A percentile compares a stretch with the other conserved stretches of the same genome.
These are phyloP conservation scores for Fulvia fulva DNA, from an alignment of 2,329 filamentous ascomycete species.

Conservation along the genomic window DNA sequence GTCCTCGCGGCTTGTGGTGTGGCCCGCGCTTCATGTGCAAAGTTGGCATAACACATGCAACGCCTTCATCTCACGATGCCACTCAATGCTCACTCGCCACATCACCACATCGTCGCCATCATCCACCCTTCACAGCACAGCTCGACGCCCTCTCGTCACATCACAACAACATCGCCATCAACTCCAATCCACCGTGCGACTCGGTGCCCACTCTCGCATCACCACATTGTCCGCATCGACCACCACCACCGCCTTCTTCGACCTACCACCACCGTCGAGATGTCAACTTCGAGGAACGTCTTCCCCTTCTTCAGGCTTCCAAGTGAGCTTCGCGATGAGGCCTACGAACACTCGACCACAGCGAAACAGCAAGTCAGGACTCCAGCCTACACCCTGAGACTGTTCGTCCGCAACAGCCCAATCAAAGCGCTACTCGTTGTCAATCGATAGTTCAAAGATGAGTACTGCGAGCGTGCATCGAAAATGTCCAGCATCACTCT, in stretches of 20 bases:
- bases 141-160: too few relatives aligned
- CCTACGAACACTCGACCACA: background rate
- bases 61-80: too few relatives aligned
- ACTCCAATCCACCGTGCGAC: too few relatives aligned
- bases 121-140: too few relatives aligned
- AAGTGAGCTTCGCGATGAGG: background rate
- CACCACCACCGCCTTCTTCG: background rate
- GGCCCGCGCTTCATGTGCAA: too few relatives aligned
- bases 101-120: too few relatives aligned
- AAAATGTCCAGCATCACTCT: background rate
- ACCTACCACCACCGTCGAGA: background rate
- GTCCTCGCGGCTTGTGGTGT: too few relatives aligned
- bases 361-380: background rate
- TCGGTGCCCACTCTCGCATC: too few relatives aligned
- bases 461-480: background rate
- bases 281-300: background rate
- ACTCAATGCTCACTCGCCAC: too few relatives aligned
- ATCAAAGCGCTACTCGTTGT: background rate
- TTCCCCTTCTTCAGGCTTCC: background rate
- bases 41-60: too few relatives aligned
- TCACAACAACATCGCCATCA: too few relatives aligned
- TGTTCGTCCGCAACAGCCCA: background rate
- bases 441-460: background rate
- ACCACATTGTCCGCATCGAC: background rate
- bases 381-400: background rate